A percentile compares a stretch with the other conserved stretches of the same genome.
phyloP scores from a whole-genome alignment of 2,329 filamentous ascomycete genomes.

The Rhinocladiella mackenziei region DNA sequence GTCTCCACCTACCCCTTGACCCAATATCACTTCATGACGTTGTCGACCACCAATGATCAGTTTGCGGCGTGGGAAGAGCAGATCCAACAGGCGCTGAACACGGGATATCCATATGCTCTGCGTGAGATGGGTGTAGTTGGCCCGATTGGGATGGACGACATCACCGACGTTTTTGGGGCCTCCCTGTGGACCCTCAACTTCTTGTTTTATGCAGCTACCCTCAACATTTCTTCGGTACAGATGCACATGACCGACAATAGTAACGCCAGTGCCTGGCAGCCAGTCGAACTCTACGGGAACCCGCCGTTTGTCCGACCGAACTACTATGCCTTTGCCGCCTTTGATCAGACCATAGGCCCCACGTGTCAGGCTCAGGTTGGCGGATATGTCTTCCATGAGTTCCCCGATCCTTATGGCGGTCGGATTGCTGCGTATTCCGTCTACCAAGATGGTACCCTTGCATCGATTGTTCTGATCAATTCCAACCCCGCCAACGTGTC shows the following conservation, averaged over 20 bases:
- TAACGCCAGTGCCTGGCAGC: conserved; percentile 50
- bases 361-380: conserved; percentile 46
- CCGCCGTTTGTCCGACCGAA: conserved; percentile 46
- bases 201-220: conserved; percentile 47
- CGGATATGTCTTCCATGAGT: conserved; percentile 32
- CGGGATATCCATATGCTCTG: conserved; percentile 46
- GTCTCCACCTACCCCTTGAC: conserved; percentile 45
- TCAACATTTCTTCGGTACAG: conserved; percentile 47
- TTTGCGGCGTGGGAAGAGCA: conserved; percentile 47
- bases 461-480: conserved; percentile 48
- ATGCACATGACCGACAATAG: conserved; percentile 56
- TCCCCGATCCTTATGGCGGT: conserved; percentile 38
- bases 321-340: conserved; percentile 52
- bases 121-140: conserved; percentile 52
- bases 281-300: conserved; percentile 39
- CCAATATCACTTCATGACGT: conserved; percentile 44
- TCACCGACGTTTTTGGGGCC: conserved; percentile 50
- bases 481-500: conserved; percentile 42
- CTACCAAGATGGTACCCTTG: conserved; percentile 43
- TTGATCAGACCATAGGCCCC: conserved; percentile 49
- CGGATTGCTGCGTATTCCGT: conserved; percentile 44
- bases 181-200: conserved; percentile 53
- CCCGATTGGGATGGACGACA: conserved; percentile 45
- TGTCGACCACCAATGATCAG: conserved; percentile 46
- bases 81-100: conserved; percentile 40